These are phyloP conservation scores for Podaxis sp. DNA, from an alignment of 768 basidiomycete genomes.

Conservation along the genomic window DNA sequence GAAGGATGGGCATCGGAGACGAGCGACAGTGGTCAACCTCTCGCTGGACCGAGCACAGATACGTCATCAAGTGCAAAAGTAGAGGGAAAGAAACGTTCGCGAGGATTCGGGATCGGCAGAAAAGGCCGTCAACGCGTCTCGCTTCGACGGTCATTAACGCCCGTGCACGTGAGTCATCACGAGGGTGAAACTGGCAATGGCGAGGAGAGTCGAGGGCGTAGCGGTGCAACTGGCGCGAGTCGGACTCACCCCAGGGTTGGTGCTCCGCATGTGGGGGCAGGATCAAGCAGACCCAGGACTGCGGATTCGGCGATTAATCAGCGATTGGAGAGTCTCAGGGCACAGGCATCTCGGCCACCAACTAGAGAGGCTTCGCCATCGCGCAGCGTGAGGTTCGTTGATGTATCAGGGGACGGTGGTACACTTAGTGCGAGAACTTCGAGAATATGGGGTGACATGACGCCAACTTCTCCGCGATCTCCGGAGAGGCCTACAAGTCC, in stretches of 20 bases:
- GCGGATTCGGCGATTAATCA: constrained; percentile 29
- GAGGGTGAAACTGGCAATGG: not conserved
- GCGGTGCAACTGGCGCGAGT: constrained; percentile 13
- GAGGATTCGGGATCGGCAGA: constrained; percentile 6
- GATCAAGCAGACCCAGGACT: constrained; percentile 23
- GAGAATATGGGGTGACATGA: not conserved
- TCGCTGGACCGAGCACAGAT: not conserved
- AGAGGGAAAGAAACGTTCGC: constrained; percentile 12
- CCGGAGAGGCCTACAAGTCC: not conserved
- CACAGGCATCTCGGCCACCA: constrained; percentile 26
- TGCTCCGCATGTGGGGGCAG: constrained; percentile 3
- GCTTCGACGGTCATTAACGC: constrained; percentile 2
- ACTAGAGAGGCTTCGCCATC: constrained; percentile 46
- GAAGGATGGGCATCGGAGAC: constrained; percentile 68
- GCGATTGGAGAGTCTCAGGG: constrained; percentile 32
- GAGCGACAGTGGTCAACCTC: constrained; percentile 28
- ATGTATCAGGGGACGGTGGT: constrained; percentile 2
- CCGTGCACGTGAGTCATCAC: not conserved
- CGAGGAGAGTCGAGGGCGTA: constrained; percentile 6
- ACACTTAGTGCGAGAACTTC: constrained; percentile 3
- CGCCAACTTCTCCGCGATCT: not conserved
- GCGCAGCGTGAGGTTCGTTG: constrained; percentile 40
- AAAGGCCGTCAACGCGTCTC: constrained; percentile 5
- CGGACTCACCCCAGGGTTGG: constrained; percentile 11
- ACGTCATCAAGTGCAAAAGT: constrained; percentile 12